Evolutionary conservation across 2,329 filamentous ascomycete genomes (phyloP).

Genomic region (Trichoderma sp.): DNA sequence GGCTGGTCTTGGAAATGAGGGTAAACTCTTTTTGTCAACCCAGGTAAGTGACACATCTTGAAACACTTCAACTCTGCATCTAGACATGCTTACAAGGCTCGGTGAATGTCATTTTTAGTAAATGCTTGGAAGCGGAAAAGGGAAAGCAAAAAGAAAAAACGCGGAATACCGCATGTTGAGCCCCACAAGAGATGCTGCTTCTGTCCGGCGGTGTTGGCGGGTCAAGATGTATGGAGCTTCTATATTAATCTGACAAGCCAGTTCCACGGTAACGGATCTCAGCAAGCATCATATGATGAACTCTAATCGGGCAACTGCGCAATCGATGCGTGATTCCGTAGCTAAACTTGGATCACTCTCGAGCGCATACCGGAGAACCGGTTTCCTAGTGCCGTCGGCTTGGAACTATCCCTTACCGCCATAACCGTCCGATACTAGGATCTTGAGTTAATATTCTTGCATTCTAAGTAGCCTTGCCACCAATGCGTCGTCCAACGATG

Average conservation of each 20-base stretch:
- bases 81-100: not conserved
- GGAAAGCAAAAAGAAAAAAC: not conserved
- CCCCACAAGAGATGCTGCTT: not conserved
- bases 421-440: not conserved
- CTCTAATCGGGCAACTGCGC: not conserved
- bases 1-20: not conserved
- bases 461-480: not conserved
- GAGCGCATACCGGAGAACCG: not conserved
- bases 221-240: not conserved
- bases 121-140: not conserved
- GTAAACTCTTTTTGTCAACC: not conserved
- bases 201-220: not conserved
- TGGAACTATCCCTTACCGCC: not conserved
- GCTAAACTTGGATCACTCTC: not conserved
- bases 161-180: not conserved
- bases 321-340: slow-evolving; percentile 14
- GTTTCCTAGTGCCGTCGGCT: not conserved
- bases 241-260: not conserved
- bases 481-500: not conserved
- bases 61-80: not conserved
- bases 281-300: not conserved
- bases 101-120: not conserved
- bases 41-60: not conserved
- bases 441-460: not conserved
- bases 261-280: not conserved